Evolutionary conservation across 1,139 yeast genomes (phyloP).

Genomic region (Yamadazyma dendronema): DNA sequence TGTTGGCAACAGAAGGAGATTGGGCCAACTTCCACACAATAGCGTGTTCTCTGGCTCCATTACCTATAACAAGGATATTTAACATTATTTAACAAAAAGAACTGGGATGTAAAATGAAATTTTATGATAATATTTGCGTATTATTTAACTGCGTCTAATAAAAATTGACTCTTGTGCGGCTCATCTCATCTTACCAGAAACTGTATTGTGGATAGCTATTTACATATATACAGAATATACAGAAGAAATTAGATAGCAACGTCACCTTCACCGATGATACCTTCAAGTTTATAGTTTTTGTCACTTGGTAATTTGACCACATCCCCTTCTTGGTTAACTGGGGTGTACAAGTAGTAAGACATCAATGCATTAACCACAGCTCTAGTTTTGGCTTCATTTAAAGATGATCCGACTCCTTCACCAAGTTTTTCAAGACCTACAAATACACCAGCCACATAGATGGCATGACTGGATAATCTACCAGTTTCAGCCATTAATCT

Average conservation of each 20-base stretch:
- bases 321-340: slow-evolving; percentile 48
- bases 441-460: slow-evolving; percentile 89
- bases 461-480: slow-evolving; percentile 78
- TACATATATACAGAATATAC: slow-evolving; percentile 19
- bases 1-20: slow-evolving; percentile 65
- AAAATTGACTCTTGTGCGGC: slow-evolving; percentile 8
- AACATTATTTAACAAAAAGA: too few relatives aligned
- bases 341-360: slow-evolving; percentile 89
- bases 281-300: slow-evolving; percentile 40
- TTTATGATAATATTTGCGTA: too few relatives aligned
- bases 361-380: slow-evolving; percentile 89
- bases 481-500: slow-evolving; percentile 93
- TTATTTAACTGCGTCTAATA: slow-evolving; percentile 5
- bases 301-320: slow-evolving; percentile 61
- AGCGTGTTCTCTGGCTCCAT: slow-evolving; percentile 99
- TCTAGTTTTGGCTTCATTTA: slow-evolving; percentile 88
- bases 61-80: slow-evolving; percentile 86
- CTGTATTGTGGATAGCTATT: slow-evolving; percentile 10
- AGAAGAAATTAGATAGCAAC: slow-evolving; percentile 40
- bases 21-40: slow-evolving; percentile 88
- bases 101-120: too few relatives aligned
- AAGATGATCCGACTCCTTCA: slow-evolving; percentile 92
- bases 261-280: slow-evolving; percentile 55
- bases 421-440: slow-evolving; percentile 82
- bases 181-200: background rate